Evolutionary conservation across 2,329 filamentous ascomycete genomes (phyloP).

Genomic region (Paecilomyces sp.): DNA sequence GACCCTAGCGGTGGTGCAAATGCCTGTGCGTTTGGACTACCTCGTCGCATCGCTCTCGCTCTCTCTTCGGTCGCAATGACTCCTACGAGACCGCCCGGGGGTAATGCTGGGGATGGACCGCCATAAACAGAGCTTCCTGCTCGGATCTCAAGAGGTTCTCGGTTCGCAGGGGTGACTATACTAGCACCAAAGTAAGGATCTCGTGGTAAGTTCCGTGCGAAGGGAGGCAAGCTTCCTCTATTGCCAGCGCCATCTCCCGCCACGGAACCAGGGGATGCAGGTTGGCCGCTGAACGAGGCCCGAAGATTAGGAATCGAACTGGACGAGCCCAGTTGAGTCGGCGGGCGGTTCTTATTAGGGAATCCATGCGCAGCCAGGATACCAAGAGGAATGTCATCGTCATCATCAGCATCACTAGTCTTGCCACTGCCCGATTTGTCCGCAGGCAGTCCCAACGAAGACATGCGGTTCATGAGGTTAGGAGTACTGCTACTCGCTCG

Average conservation of each 20-base stretch:
- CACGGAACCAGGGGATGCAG: slow-evolving; percentile 50
- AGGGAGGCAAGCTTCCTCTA: slow-evolving; percentile 61
- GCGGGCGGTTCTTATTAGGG: slow-evolving; percentile 68
- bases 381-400: slow-evolving; percentile 80
- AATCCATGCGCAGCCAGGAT: slow-evolving; percentile 87
- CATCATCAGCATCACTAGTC: slow-evolving; percentile 57
- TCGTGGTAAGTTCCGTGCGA: slow-evolving; percentile 72
- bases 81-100: slow-evolving; percentile 74
- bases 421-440: slow-evolving; percentile 31
- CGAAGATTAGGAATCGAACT: slow-evolving; percentile 67
- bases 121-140: slow-evolving; percentile 46
- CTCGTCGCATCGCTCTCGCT: slow-evolving; percentile 67
- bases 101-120: slow-evolving; percentile 35
- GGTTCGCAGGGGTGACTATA: slow-evolving; percentile 62
- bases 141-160: slow-evolving; percentile 68
- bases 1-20: slow-evolving; percentile 22
- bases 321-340: slow-evolving; percentile 57
- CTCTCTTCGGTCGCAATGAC: slow-evolving; percentile 83
- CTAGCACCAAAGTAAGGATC: slow-evolving; percentile 80
- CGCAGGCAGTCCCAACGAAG: slow-evolving; percentile 24
- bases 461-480: slow-evolving; percentile 30
- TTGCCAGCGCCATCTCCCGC: slow-evolving; percentile 42
- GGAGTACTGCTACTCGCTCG: slow-evolving; percentile 56
- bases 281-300: slow-evolving; percentile 39
- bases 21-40: slow-evolving; percentile 63